Percentiles rank a stretch among this genome's conserved stretches.
Evolutionary conservation across 164 flowering plant genomes (phyloP).

Genomic region (Tetrastigma voinierianum): DNA sequence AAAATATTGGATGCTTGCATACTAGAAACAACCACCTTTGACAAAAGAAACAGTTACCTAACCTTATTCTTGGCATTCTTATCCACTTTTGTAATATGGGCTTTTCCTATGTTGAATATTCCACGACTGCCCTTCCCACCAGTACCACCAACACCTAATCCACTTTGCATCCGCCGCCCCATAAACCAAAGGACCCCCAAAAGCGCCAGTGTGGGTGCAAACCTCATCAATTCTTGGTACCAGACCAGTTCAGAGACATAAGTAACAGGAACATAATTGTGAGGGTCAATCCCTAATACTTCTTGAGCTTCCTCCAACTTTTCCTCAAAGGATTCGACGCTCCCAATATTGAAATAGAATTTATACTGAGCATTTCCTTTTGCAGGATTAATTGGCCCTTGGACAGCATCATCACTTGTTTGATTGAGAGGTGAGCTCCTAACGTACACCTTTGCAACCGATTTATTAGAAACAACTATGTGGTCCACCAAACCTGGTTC

Average conservation of each 20-base stretch:
- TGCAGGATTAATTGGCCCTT: conserved; percentile 38
- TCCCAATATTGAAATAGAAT: conserved; percentile 85
- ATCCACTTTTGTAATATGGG: conserved; percentile 81
- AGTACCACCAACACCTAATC: conserved; percentile 70
- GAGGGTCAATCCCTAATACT: conserved; percentile 76
- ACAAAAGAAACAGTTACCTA: conserved; percentile 13
- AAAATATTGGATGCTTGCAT: conserved; percentile 5
- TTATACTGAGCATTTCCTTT: conserved; percentile 61
- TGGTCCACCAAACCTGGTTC: conserved; percentile 90
- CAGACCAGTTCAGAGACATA: conserved; percentile 74
- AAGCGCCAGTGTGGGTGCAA: conserved; percentile 72
- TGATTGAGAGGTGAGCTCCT: conserved; percentile 48
- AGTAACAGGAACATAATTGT: conserved; percentile 84
- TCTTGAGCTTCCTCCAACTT: conserved; percentile 95
- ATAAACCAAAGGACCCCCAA: conserved; percentile 67
- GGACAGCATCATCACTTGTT: conserved; percentile 40
- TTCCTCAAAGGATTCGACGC: conserved; percentile 93
- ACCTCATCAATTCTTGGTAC: conserved; percentile 79
- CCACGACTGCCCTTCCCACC: conserved; percentile 85
- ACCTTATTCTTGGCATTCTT: conserved; percentile 96
- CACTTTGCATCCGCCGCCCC: conserved; percentile 86
- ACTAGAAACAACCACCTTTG: not conserved
- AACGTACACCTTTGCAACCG: conserved; percentile 83
- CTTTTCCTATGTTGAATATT: conserved; percentile 91
- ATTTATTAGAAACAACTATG: conserved; percentile 76